Evolutionary conservation across 257 asterid genomes (phyloP), one percentile per base, ranked within the genome.

Genomic region (Verbena officinalis): DNA sequence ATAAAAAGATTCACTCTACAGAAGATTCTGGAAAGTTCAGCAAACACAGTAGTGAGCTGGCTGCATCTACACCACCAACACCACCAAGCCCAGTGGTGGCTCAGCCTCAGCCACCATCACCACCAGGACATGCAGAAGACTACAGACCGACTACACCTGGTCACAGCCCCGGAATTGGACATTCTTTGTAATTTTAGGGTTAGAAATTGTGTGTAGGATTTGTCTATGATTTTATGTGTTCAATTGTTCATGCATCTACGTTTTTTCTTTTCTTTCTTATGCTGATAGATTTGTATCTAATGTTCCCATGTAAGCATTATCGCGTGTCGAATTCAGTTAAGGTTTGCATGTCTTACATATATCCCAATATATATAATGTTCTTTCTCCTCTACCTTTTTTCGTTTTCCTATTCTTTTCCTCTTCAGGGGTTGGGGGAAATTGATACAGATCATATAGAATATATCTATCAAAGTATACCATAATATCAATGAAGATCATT

Each of bases 91-190:
- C 80, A 3, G 48, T 15, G 8, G 58, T 52, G 5, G 12, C 59
- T 7, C 65, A 40, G 53, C 10, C 91, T 12, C 77, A 6, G 15
- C 80, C 81, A 12, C 81, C 81, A n/a, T 66, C 84, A 0, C 59
- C 86, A 0, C 72, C 91, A 7, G 90, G 88, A 13, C 88, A 68
- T 61, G 87, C 67, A 50, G 81, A 78, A 17, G 79, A 70, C 80
- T 83, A 80, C 64, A 68, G 90, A 9, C 94, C 90, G 11, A 86
- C 88, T 1, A 22, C 77, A 43, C 94, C 90, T 2, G 94, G 90
- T 21, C 87, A 62, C 65, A 83, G 94, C 69, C 94, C 88, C 4
- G 89, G 88, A 27, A 83, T 83, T 44, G 90, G 94, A 5, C 83
- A 86, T 68, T 65, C 72, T 50, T n/a, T 42, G 33, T 64, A 5